A percentile compares a stretch with the other conserved stretches of the same genome.
phyloP scores from a whole-genome alignment of 2,329 filamentous ascomycete genomes.

The Venturia carpophila region DNA sequence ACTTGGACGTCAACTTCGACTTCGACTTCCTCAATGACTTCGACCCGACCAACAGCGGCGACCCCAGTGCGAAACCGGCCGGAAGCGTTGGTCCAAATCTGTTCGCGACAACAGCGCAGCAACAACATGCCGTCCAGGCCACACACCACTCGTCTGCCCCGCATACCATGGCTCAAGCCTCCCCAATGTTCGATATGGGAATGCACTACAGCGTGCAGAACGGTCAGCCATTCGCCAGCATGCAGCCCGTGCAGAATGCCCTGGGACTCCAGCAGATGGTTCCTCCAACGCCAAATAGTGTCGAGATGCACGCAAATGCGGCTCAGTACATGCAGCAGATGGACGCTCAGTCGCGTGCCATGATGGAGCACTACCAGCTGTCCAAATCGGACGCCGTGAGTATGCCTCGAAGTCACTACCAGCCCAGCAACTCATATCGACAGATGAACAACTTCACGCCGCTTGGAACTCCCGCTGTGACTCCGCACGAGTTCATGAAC shows the following conservation, averaged over 20 bases:
- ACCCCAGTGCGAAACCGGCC: neutral
- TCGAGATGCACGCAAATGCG: constrained; percentile 60
- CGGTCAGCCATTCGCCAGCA: neutral
- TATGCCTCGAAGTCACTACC: neutral
- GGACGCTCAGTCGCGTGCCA: constrained; percentile 49
- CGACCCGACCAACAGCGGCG: neutral
- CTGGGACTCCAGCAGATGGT: constrained; percentile 51
- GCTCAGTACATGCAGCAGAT: constrained; percentile 49
- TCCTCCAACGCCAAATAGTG: constrained; percentile 72
- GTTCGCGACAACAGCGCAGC: neutral
- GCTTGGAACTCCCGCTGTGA: constrained; percentile 49
- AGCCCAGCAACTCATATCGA: neutral
- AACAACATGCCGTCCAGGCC: constrained; percentile 15
- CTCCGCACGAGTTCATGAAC: constrained; percentile 67
- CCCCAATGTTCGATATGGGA: constrained; percentile 17
- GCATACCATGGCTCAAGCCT: neutral
- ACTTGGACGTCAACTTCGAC: constrained; percentile 13
- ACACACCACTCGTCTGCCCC: neutral
- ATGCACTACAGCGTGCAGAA: constrained; percentile 11
- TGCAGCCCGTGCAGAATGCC: neutral
- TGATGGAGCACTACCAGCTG: constrained; percentile 60
- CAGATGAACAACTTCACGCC: constrained; percentile 18
- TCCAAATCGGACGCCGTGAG: constrained; percentile 51
- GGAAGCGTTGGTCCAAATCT: constrained; percentile 1
- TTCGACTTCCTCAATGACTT: constrained; percentile 18